phyloP scores from a whole-genome alignment of 2,329 filamentous ascomycete species.

The Dendryphion nanum region DNA sequence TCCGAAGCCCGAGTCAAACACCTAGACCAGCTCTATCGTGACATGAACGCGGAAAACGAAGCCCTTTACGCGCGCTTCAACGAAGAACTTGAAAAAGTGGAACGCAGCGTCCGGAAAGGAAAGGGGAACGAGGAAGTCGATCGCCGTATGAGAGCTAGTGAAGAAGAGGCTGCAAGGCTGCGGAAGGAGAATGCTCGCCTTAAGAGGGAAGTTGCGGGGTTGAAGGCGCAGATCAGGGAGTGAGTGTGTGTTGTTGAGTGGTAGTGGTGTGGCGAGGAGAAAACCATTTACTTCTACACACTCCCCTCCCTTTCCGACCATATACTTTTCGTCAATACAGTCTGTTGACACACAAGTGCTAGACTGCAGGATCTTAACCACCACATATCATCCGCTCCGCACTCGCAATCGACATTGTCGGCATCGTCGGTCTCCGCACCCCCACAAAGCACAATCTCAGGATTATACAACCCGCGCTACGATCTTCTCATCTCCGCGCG shows the following conservation, averaged over 20 bases:
- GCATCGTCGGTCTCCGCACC: too few species aligned
- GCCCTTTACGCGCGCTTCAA: slow-evolving; percentile 91
- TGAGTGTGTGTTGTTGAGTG: slow-evolving; percentile 28
- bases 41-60: slow-evolving; percentile 87
- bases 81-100: slow-evolving; percentile 81
- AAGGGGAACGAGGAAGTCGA: slow-evolving; percentile 79
- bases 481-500: too few species aligned
- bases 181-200: slow-evolving; percentile 85
- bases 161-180: slow-evolving; percentile 73
- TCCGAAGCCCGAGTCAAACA: slow-evolving; percentile 76
- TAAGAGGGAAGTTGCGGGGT: slow-evolving; percentile 76
- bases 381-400: too few species aligned
- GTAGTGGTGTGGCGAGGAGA: too few species aligned
- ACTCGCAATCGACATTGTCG: too few species aligned
- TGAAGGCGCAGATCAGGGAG: slow-evolving; percentile 51
- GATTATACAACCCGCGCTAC: too few species aligned
- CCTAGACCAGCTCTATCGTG: slow-evolving; percentile 85
- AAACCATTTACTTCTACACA: too few species aligned
- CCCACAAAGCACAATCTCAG: too few species aligned
- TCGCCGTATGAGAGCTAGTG: slow-evolving; percentile 65
- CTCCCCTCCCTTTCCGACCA: too few species aligned
- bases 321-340: too few species aligned
- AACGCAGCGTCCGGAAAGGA: slow-evolving; percentile 65
- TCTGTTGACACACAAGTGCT: too few species aligned
- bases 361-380: too few species aligned